Base-by-base conservation (phyloP, 1,139 yeast species). In the Meyerozyma smithsonii region DNA sequence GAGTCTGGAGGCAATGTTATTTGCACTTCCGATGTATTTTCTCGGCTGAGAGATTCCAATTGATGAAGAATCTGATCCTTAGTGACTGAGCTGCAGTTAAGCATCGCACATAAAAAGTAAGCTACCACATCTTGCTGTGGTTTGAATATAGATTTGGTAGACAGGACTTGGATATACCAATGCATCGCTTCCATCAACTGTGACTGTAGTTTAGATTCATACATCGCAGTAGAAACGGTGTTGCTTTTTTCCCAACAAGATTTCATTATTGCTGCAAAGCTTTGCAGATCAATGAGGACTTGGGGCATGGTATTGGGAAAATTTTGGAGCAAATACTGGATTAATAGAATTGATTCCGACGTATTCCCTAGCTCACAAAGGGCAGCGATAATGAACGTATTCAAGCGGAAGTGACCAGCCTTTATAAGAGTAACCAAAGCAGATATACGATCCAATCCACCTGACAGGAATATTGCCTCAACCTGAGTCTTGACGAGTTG, bases 311-410 rank as follows among this genome's bases (percentile, higher is more conserved):
- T 26, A 7, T 37, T 36, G 1, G 54, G 55, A 41, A 43, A 56
- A 6, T 41, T 35, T 3, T 40, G 42, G 1, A 58, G 56, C 16
- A 61, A 35, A 26, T 50, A 55, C 23, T 47, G 45, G 20, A 65
- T 41, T 8, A 66, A 38, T 32, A 50, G 48, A 21, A 55, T 46
- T 1, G 73, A 69, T 42, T 62, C 64, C 5, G 44, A 43, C 15
- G 54, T 43, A 25, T 53, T 45, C 0, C 55, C 57, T 15, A 58
- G 42, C 8, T 58, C 54, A 35, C 70, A 63, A 15, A 68, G 54
- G 16, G 59, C 48, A 2, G 59, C 46, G 6, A 63, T 46, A 4
- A 68, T 43, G 40, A 64, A 66, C 2, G 50, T 38, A 28, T 56
- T 54, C 8, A 68, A 43, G 42, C 54, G 45, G 26, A 42, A 54